Percentiles rank a stretch among this genome's conserved stretches.
These are phyloP conservation scores for Fonsecaea erecta DNA, from an alignment of 2,329 filamentous ascomycete species.

Conservation along the genomic window DNA sequence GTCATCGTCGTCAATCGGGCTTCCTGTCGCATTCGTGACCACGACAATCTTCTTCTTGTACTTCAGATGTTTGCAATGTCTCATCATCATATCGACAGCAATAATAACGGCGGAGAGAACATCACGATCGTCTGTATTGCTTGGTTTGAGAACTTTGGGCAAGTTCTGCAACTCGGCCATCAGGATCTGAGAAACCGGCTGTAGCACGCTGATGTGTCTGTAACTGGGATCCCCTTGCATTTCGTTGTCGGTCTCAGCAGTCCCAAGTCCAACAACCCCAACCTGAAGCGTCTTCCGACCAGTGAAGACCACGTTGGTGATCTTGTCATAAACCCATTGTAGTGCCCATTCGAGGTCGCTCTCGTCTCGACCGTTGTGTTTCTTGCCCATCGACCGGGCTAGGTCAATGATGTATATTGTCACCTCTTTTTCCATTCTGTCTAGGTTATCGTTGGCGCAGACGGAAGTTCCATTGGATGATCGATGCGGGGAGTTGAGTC, in stretches of 20 bases:
- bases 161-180: constrained; percentile 73
- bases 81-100: constrained; percentile 82
- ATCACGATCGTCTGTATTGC: constrained; percentile 72
- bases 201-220: constrained; percentile 76
- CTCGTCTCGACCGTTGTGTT: constrained; percentile 70
- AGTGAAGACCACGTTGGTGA: constrained; percentile 73
- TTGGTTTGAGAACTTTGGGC: constrained; percentile 67
- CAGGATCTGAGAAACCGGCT: constrained; percentile 64
- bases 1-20: constrained; percentile 71
- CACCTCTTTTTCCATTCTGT: constrained; percentile 86
- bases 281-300: constrained; percentile 74
- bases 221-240: constrained; percentile 73
- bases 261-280: constrained; percentile 82
- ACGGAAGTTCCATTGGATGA: neutral
- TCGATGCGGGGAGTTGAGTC: neutral
- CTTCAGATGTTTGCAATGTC: constrained; percentile 79
- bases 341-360: constrained; percentile 88
- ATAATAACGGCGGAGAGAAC: constrained; percentile 84
- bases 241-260: constrained; percentile 75
- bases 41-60: constrained; percentile 80
- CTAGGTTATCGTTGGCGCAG: neutral
- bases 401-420: constrained; percentile 91
- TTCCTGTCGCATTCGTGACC: constrained; percentile 75
- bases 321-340: constrained; percentile 94
- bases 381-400: constrained; percentile 79